Percentiles rank a stretch among this genome's conserved stretches.
Evolutionary conservation across 495 filamentous ascomycete genomes (phyloP).

Genomic region (Penicillium tannophilum): DNA sequence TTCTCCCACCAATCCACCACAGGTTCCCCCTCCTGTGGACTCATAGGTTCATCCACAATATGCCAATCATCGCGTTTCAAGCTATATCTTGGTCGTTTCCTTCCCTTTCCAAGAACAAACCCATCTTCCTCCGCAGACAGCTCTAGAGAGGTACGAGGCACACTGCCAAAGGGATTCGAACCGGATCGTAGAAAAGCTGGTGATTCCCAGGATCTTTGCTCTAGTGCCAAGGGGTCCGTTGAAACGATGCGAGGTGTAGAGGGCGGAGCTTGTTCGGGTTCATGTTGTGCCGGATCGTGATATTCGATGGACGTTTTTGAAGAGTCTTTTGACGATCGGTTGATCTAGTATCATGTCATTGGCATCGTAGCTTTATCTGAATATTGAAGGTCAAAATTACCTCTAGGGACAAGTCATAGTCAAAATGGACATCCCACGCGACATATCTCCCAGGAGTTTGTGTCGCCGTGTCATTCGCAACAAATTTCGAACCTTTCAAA

Average conservation of each 20-base stretch:
- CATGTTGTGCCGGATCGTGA: constrained; percentile 27
- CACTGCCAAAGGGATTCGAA: constrained; percentile 60
- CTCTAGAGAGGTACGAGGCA: constrained; percentile 61
- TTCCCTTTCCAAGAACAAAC: constrained; percentile 59
- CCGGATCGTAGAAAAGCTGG: constrained; percentile 74
- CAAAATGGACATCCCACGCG: constrained; percentile 73
- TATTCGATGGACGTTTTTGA: constrained; percentile 52
- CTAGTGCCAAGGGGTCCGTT: constrained; percentile 8
- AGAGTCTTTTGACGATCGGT: constrained; percentile 31
- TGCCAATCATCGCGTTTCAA: constrained; percentile 69
- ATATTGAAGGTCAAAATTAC: constrained; percentile 36
- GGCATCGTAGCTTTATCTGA: constrained; percentile 1
- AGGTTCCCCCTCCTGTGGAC: constrained; percentile 55
- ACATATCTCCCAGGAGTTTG: constrained; percentile 67
- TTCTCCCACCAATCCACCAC: constrained; percentile 29
- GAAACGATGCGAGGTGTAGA: constrained; percentile 27
- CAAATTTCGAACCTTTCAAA: constrained; percentile 66
- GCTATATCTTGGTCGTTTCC: constrained; percentile 75
- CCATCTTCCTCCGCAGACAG: constrained; percentile 75
- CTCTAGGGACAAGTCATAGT: constrained; percentile 59
- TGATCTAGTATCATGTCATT: constrained; percentile 30
- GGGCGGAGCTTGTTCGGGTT: constrained; percentile 24
- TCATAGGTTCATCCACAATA: constrained; percentile 66
- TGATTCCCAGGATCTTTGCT: constrained; percentile 56
- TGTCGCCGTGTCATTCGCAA: constrained; percentile 42